Base-by-base conservation (phyloP, 2,329 filamentous ascomycete species). In the Cercospora sesami region DNA sequence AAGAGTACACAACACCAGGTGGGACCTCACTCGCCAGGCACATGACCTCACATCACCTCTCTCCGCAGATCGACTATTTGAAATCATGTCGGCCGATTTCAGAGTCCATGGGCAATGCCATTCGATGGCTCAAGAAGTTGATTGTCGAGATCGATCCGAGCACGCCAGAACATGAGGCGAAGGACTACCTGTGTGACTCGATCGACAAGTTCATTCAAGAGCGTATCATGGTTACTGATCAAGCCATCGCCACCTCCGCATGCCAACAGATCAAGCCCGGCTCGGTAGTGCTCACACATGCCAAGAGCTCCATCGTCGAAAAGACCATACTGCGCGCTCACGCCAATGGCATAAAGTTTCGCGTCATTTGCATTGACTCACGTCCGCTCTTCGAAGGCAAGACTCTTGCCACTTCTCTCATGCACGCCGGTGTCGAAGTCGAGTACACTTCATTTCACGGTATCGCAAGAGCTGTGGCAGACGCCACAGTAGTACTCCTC, bases 101-200 rank as follows among this genome's bases (percentile, higher is more conserved):
- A 73, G 95, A 97, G 80, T 93, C 92, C 70, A 97, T 98, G 90
- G 95, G 95, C 69, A 99, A 98, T 79, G 93, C 93, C 39, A 96
- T 99, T 77, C 89, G 95, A 64, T 94, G 93, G 85, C 86, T 99
- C 60, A 99, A 99, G 83, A 88, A 97, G 59, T 89, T 93, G 75
- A 94, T 99, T 77, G 91, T 92, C 75, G 93, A 93, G 74, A 90
- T 97, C 67, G 93, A 97, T 75, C 93, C 94, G 48, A 91, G 94
- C 73, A 87, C 90, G 1, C 89, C 92, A 31, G 94, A 99, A 78
- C 82, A 87, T 21, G 89, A 92, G 59, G 94, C 94, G 28, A 97
- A 97, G 81, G 86, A 89, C 66, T 84, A 89, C 28, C 86, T 99
- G 12, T 89, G 90, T 77, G 87, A 91, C 59, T 88, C 89, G 72